Conservation (phyloP, 805 yeast species). For the Jamesozyma lodderae region DNA sequence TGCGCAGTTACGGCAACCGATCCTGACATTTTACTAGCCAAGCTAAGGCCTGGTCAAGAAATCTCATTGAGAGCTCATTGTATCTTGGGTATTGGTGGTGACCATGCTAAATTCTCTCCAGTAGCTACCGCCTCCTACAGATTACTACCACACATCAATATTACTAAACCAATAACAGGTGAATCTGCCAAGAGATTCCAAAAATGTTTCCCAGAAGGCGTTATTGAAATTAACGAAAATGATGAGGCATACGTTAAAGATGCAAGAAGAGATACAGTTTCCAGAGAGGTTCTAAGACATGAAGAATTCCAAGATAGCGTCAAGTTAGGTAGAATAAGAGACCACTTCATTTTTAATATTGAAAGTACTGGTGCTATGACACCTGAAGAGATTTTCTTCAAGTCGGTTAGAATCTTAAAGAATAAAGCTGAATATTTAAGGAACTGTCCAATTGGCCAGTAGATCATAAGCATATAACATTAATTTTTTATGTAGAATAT, state of each 20-base stretch:
- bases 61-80: constrained; percentile 86
- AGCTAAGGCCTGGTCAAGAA: constrained; percentile 95
- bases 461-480: too few species aligned
- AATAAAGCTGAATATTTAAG: constrained; percentile 76
- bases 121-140: constrained; percentile 95
- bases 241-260: constrained; percentile 77
- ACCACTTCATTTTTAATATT: constrained; percentile 88
- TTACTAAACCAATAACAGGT: constrained; percentile 65
- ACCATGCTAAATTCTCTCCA: constrained; percentile 96
- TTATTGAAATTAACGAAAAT: constrained; percentile 58
- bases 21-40: constrained; percentile 84
- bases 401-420: constrained; percentile 75
- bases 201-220: constrained; percentile 90
- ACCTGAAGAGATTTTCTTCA: constrained; percentile 92
- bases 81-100: constrained; percentile 82
- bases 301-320: constrained; percentile 84
- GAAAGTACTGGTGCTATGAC: constrained; percentile 96
- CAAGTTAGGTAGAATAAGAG: constrained; percentile 81
- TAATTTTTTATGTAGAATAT: too few species aligned
- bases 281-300: constrained; percentile 92
- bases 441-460: constrained; percentile 66
- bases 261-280: constrained; percentile 91
- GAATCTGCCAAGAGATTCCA: constrained; percentile 70
- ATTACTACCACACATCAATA: constrained; percentile 78
- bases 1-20: constrained; percentile 68